These are phyloP conservation scores for Monosporascus sp. DNA, from an alignment of 2,329 filamentous ascomycete species.

Conservation along the genomic window DNA sequence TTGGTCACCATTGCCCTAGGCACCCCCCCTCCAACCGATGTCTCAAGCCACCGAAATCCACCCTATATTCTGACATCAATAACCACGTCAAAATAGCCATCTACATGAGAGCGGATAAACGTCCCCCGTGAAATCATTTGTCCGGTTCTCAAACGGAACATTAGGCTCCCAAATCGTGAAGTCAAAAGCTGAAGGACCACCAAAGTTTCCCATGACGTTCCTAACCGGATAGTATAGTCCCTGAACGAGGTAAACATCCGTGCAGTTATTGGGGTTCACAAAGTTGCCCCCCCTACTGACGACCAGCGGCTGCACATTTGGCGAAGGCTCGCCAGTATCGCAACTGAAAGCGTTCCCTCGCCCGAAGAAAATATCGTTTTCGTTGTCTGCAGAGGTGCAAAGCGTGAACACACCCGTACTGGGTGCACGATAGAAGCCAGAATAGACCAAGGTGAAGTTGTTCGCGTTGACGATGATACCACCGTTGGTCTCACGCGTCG, in stretches of 20 bases:
- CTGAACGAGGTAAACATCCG: not conserved
- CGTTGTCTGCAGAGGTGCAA: not conserved
- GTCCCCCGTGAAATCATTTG: no score
- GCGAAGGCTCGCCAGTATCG: not conserved
- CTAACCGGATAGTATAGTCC: not conserved
- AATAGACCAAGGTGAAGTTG: slow-evolving; percentile 2
- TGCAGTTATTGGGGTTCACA: not conserved
- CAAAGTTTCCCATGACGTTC: not conserved
- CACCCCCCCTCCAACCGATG: no score
- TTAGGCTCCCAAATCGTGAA: not conserved
- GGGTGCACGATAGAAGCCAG: slow-evolving; percentile 1
- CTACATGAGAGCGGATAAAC: no score
- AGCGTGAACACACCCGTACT: not conserved
- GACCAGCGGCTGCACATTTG: not conserved
- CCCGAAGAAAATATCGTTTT: slow-evolving; percentile 1
- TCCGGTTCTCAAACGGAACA: no score
- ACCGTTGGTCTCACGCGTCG: slow-evolving; percentile 1
- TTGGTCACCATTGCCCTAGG: no score
- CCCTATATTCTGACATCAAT: no score
- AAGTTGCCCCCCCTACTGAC: not conserved
- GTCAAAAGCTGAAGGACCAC: not conserved
- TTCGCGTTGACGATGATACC: slow-evolving; percentile 1
- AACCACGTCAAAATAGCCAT: no score
- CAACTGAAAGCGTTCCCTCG: slow-evolving; percentile 1
- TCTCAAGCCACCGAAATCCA: no score